Evolutionary conservation across 495 filamentous ascomycete species (phyloP), one percentile per base, ranked within the genome.

Genomic region (Penicillium psychrofluorescens): DNA sequence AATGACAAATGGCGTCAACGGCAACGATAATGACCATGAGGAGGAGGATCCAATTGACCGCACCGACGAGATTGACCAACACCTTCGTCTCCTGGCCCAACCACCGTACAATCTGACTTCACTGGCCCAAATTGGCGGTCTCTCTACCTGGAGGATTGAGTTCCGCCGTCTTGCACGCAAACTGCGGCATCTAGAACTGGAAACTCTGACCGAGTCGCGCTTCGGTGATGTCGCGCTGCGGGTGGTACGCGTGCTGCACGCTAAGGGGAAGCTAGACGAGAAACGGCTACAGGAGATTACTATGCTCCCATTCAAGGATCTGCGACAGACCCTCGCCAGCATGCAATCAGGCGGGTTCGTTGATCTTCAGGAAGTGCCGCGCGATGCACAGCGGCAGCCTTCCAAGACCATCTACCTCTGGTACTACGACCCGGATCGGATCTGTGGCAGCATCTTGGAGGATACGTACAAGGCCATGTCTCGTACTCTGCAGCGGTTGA

Each of bases 211-310:
- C 36, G 76, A 82, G 37, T 75, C 85, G 11, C 77, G 80, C 7
- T 90, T 85, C 41, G 90, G 86, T n/a, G 71, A 76, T 12, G 71
- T 81, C 38, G 89, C 87, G 4, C 70, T 84, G 4, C 86, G 90
- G 5, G 72, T 97, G 5, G 71, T 87, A 36, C 83, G 86, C 22
- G 85, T 97, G 33, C 77, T 97, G 11, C 78, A 84, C 35, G 80
- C 81, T 39, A 86, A 89, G 53, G 94, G 92, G 15, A 94, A 91
- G 61, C 69, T 96, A 11, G 90, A 95, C 47, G 92, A 99, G 59
- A 95, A 92, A 56, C 79, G 81, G 33, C 66, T 95, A 8, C 77
- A 82, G 28, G 79, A 79, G 31, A 70, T 87, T 44, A 83, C 80
- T 43, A 73, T 97, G 44, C 76, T 95, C 49, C 80, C 79, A 16